phyloP scores from a whole-genome alignment of 306 rosid species.

The Fragaria iinumae region DNA sequence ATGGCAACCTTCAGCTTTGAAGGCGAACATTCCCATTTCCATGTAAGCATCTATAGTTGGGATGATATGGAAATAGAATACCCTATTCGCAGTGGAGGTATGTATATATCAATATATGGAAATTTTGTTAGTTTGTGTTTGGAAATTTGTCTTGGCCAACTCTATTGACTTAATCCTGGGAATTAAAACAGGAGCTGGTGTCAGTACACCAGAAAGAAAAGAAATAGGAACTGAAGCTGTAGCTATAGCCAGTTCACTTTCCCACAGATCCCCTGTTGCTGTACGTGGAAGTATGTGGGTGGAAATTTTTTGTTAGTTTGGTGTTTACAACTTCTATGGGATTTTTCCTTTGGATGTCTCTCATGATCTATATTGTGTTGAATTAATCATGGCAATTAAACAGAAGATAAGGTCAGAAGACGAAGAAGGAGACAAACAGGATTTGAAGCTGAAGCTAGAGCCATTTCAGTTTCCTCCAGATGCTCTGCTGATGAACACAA shows the following conservation, averaged over 20 bases:
- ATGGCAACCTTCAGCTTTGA: neutral
- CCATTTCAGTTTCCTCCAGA: neutral
- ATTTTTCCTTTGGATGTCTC: neutral
- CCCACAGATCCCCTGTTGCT: neutral
- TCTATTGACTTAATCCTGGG: no score
- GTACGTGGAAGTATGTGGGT: neutral
- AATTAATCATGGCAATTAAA: neutral
- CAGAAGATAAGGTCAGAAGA: neutral
- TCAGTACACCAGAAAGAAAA: neutral
- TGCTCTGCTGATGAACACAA: neutral
- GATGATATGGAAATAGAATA: conserved; percentile 6
- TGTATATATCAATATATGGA: neutral
- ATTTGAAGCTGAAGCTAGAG: conserved; percentile 2
- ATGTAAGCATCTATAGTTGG: neutral
- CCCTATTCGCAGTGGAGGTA: neutral
- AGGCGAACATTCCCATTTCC: neutral
- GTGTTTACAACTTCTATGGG: neutral
- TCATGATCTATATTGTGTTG: neutral
- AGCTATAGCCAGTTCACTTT: neutral
- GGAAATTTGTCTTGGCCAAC: no score
- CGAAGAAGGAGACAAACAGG: neutral
- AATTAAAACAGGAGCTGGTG: no score
- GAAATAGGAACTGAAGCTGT: neutral
- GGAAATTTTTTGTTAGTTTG: neutral
- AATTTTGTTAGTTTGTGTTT: neutral